These are phyloP conservation scores for Trametes sp. DNA, from an alignment of 1,284 basidiomycete genomes.

Conservation along the genomic window DNA sequence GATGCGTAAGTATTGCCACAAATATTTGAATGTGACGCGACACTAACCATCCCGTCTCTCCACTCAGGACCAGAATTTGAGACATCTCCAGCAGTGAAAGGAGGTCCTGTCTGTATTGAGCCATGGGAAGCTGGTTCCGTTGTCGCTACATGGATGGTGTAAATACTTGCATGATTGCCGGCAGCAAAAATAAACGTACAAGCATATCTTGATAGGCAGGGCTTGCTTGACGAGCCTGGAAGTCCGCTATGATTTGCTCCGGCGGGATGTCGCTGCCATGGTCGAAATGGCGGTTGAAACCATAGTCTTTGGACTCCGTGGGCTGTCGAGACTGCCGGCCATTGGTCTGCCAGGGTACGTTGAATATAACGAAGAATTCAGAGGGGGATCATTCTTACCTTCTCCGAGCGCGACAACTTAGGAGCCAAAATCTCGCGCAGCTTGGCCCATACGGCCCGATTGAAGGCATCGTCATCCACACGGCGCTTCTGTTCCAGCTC, in stretches of 20 bases:
- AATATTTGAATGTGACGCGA: slow-evolving; percentile 7
- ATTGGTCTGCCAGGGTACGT: slow-evolving; percentile 35
- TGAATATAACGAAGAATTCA: not conserved
- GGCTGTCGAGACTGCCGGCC: slow-evolving; percentile 42
- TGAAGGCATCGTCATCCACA: slow-evolving; percentile 66
- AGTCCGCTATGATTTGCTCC: slow-evolving; percentile 64
- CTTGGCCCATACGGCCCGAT: slow-evolving; percentile 76
- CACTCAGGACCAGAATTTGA: slow-evolving; percentile 93
- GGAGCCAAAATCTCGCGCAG: slow-evolving; percentile 68
- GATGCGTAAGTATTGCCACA: slow-evolving; percentile 6
- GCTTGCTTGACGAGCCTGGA: slow-evolving; percentile 66
- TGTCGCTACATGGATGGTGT: slow-evolving; percentile 53
- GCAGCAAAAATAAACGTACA: slow-evolving; percentile 53
- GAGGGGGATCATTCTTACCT: slow-evolving; percentile 46
- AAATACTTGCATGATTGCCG: not conserved
- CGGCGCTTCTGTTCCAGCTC: slow-evolving; percentile 82
- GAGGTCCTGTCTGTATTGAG: slow-evolving; percentile 83
- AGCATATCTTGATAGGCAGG: slow-evolving; percentile 88
- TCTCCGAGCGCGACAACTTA: slow-evolving; percentile 55
- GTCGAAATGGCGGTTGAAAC: slow-evolving; percentile 22
- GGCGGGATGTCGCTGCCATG: slow-evolving; percentile 40
- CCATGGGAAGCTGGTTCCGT: slow-evolving; percentile 88
- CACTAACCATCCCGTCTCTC: slow-evolving; percentile 96
- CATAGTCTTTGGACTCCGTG: slow-evolving; percentile 30
- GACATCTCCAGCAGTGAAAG: slow-evolving; percentile 76